These are phyloP conservation scores for Mycogone perniciosa DNA, from an alignment of 2,329 filamentous ascomycete species.

Conservation along the genomic window DNA sequence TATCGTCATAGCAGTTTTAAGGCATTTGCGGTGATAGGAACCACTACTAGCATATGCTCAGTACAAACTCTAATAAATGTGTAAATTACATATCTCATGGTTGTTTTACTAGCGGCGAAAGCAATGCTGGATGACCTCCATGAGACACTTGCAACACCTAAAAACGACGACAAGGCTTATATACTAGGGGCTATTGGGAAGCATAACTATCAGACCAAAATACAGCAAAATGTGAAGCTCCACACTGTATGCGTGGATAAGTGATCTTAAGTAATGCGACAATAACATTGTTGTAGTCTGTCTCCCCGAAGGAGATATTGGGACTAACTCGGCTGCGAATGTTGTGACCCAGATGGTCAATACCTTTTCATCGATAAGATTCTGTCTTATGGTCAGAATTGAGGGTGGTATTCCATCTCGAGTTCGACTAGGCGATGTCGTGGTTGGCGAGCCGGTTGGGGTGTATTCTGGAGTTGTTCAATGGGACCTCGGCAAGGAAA, in stretches of 20 bases:
- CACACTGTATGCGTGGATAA: no score
- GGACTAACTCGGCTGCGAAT: constrained; percentile 22
- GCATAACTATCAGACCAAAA: no score
- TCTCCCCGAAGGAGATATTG: constrained; percentile 26
- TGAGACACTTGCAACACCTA: not conserved
- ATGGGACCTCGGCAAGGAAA: constrained; percentile 12
- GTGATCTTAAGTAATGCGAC: no score
- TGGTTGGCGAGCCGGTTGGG: constrained; percentile 11
- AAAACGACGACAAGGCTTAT: constrained; percentile 18
- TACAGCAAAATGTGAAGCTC: no score
- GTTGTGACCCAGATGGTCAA: constrained; percentile 26
- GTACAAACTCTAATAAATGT: no score
- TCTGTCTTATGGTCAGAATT: constrained; percentile 18
- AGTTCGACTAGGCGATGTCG: constrained; percentile 18
- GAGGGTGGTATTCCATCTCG: constrained; percentile 15
- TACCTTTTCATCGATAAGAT: constrained; percentile 24
- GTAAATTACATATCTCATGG: no score
- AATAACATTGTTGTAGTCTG: constrained; percentile 26
- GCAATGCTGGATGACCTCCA: constrained; percentile 18
- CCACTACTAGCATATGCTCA: no score
- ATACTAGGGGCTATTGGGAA: constrained; percentile 20
- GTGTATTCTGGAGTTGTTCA: constrained; percentile 12
- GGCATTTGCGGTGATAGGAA: no score
- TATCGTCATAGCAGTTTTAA: no score
- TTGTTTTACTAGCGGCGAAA: constrained; percentile 9